phyloP scores from a whole-genome alignment of 2,329 filamentous ascomycete species.

The Gyromitra esculenta region DNA sequence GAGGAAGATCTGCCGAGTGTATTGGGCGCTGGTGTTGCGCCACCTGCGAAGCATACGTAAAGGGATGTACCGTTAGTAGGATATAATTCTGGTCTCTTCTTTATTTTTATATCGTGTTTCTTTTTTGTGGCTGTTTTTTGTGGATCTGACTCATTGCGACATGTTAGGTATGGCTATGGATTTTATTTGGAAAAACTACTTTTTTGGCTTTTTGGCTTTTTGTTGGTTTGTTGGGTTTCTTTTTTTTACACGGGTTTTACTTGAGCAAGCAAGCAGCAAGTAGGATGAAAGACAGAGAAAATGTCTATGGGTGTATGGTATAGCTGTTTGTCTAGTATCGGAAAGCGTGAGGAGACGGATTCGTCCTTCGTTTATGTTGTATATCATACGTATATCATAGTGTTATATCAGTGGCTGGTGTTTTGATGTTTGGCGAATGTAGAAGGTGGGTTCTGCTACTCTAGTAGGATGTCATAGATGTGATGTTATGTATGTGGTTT shows the following conservation, averaged over 20 bases:
- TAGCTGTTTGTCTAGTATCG: neutral
- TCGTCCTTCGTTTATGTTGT: slow-evolving; percentile 8
- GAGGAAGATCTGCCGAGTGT: slow-evolving; percentile 90
- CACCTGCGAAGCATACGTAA: slow-evolving; percentile 65
- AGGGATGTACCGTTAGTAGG: slow-evolving; percentile 52
- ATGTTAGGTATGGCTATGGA: slow-evolving; percentile 20
- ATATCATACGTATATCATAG: slow-evolving; percentile 16
- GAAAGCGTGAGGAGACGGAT: neutral
- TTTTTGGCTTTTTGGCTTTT: slow-evolving; percentile 14
- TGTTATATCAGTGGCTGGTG: neutral
- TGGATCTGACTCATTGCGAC: neutral
- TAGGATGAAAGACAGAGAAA: neutral
- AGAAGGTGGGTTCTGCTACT: too few species aligned
- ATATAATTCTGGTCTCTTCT: slow-evolving; percentile 21
- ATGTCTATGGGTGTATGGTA: slow-evolving; percentile 7
- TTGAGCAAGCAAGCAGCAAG: neutral
- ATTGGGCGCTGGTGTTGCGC: slow-evolving; percentile 91
- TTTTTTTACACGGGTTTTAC: neutral
- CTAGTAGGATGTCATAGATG: too few species aligned
- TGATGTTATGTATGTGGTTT: too few species aligned
- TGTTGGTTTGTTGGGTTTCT: neutral
- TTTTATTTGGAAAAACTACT: slow-evolving; percentile 28
- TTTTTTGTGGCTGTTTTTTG: neutral
- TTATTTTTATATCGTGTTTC: slow-evolving; percentile 25
- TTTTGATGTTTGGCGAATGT: neutral